Evolutionary conservation across 2,329 filamentous ascomycete species (phyloP).

Genomic region (Aspergillus amoenus): DNA sequence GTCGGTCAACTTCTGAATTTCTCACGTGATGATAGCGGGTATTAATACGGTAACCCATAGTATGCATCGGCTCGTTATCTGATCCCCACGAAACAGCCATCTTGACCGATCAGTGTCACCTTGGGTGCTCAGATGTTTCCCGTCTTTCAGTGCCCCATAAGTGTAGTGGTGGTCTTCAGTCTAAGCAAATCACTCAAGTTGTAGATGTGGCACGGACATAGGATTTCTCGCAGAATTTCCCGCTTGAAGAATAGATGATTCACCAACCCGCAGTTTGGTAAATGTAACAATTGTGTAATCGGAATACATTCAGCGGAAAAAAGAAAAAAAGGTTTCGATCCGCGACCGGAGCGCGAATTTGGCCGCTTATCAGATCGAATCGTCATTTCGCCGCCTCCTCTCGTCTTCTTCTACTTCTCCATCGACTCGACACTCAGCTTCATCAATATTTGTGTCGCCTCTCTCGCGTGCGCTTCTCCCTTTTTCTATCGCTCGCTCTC

Average conservation of each 20-base stretch:
- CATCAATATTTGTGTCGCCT: not conserved
- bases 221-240: not conserved
- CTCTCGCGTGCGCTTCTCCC: not conserved
- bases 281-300: conserved; percentile 1
- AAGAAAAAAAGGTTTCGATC: conserved; percentile 22
- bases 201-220: not conserved
- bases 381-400: conserved; percentile 11
- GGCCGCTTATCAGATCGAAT: conserved; percentile 13
- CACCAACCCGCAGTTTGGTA: not conserved
- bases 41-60: conserved; percentile 3
- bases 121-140: not conserved
- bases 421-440: not conserved
- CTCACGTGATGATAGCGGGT: conserved; percentile 14
- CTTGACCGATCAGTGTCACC: not conserved
- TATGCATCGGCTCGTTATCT: conserved; percentile 2
- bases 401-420: conserved; percentile 7
- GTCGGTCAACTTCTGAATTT: conserved; percentile 4
- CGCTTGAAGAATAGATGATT: not conserved
- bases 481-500: not conserved
- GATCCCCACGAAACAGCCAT: not conserved
- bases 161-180: not conserved
- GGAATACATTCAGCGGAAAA: conserved; percentile 1
- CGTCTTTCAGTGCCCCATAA: not conserved
- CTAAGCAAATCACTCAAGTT: not conserved
- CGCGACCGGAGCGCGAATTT: conserved; percentile 31